Percentiles rank a stretch among this genome's conserved stretches.
Conservation (phyloP, 2,329 filamentous ascomycete species). For the Tolypocladium pustulatum region DNA sequence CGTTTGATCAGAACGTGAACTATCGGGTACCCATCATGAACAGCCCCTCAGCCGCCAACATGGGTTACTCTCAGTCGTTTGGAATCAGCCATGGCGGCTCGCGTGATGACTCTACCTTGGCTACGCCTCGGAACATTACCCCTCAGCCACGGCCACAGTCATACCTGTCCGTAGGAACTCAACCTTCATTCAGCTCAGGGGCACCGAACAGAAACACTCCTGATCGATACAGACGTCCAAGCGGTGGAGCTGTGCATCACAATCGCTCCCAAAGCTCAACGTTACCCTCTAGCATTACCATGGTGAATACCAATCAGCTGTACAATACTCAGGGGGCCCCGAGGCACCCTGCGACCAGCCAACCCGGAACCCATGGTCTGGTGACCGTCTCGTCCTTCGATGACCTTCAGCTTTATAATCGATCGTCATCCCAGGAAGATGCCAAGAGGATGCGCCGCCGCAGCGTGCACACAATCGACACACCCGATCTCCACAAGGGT, state of each 20-base stretch:
- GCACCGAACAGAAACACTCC: conserved; percentile 40
- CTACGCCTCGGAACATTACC: conserved; percentile 28
- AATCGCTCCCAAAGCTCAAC: conserved; percentile 25
- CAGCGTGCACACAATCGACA: conserved; percentile 61
- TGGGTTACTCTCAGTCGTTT: conserved; percentile 26
- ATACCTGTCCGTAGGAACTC: conserved; percentile 27
- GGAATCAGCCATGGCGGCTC: conserved; percentile 29
- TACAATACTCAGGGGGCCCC: conserved; percentile 17
- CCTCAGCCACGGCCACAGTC: conserved; percentile 32
- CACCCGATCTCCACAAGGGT: conserved; percentile 11
- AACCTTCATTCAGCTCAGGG: conserved; percentile 33
- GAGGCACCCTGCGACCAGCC: conserved; percentile 25
- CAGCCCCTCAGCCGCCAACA: conserved; percentile 28
- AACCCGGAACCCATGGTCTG: conserved; percentile 34
- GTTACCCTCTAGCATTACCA: conserved; percentile 14
- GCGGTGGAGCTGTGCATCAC: conserved; percentile 30
- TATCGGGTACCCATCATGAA: conserved; percentile 16
- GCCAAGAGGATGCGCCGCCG: conserved; percentile 70
- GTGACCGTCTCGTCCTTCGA: conserved; percentile 46
- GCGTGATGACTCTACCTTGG: conserved; percentile 41
- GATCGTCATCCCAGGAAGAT: conserved; percentile 48
- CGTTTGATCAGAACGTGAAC: conserved; percentile 11
- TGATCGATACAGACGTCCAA: conserved; percentile 70
- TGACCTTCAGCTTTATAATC: conserved; percentile 55
- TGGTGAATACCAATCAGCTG: conserved; percentile 17